Evolutionary conservation across 1,284 basidiomycete genomes (phyloP).

Genomic region (Moesziomyces sp.): DNA sequence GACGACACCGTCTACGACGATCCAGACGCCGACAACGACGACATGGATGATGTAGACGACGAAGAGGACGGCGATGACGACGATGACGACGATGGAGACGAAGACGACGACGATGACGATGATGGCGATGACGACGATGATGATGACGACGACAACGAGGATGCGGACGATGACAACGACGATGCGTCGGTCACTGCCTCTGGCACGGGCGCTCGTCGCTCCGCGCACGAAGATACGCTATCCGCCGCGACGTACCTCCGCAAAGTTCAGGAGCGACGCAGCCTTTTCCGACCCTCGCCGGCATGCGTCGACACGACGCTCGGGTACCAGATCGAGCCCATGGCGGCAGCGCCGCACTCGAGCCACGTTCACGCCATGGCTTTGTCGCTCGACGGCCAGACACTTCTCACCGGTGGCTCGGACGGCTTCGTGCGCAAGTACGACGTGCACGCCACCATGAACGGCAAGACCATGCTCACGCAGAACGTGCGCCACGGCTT

Average conservation of each 20-base stretch:
- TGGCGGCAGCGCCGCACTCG: slow-evolving; percentile 89
- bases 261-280: slow-evolving; percentile 35
- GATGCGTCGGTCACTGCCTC: slow-evolving; percentile 20
- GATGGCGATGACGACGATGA: slow-evolving; percentile 23
- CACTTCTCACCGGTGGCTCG: slow-evolving; percentile 88
- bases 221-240: slow-evolving; percentile 16
- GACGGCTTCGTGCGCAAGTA: slow-evolving; percentile 94
- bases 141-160: slow-evolving; percentile 23
- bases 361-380: slow-evolving; percentile 86
- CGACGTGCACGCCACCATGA: slow-evolving; percentile 87
- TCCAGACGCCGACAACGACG: slow-evolving; percentile 21
- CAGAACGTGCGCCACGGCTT: slow-evolving; percentile 90
- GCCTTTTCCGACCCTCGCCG: slow-evolving; percentile 27
- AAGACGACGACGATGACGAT: slow-evolving; percentile 22
- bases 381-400: slow-evolving; percentile 85
- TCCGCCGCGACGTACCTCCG: slow-evolving; percentile 32
- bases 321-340: slow-evolving; percentile 78
- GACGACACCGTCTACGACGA: slow-evolving; percentile 37
- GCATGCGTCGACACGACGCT: slow-evolving; percentile 18
- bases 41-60: slow-evolving; percentile 24
- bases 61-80: slow-evolving; percentile 22
- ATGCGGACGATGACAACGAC: slow-evolving; percentile 1
- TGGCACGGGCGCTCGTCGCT: slow-evolving; percentile 14
- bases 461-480: slow-evolving; percentile 86
- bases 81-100: slow-evolving; percentile 20